Evolutionary conservation across 768 basidiomycete genomes (phyloP).

Genomic region (Rhodocollybia butyracea): DNA sequence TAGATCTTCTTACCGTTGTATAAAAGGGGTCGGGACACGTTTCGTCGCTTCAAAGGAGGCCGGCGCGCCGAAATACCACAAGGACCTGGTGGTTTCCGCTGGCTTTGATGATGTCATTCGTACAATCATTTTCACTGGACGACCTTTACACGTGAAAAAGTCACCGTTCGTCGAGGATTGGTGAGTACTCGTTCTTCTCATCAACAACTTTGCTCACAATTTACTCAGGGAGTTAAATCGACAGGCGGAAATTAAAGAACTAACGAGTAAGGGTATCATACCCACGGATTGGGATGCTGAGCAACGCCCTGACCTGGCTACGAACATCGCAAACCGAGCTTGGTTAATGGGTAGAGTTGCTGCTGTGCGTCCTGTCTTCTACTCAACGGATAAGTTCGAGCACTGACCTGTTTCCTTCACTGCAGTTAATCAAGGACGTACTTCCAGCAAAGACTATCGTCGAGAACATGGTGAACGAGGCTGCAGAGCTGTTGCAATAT

Average conservation of each 20-base stretch:
- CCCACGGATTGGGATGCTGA: constrained; percentile 70
- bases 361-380: constrained; percentile 24
- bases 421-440: constrained; percentile 61
- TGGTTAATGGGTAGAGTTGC: constrained; percentile 89
- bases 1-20: not conserved
- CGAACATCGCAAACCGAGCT: constrained; percentile 45
- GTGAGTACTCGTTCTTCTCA: constrained; percentile 35
- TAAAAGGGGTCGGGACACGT: constrained; percentile 74
- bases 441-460: constrained; percentile 82
- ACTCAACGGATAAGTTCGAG: not conserved
- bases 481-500: constrained; percentile 42
- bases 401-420: not conserved
- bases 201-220: not conserved
- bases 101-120: constrained; percentile 77
- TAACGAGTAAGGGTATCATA: constrained; percentile 81
- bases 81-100: constrained; percentile 69
- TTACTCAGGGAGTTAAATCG: constrained; percentile 14
- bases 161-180: constrained; percentile 86
- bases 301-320: constrained; percentile 77
- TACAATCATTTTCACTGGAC: constrained; percentile 88
- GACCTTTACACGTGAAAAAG: constrained; percentile 81
- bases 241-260: constrained; percentile 75
- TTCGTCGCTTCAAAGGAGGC: constrained; percentile 86
- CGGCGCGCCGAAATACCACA: constrained; percentile 79
- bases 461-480: constrained; percentile 72